Evolutionary conservation across 2,329 filamentous ascomycete genomes (phyloP).

Genomic region (Xylariomycetidae sp.): DNA sequence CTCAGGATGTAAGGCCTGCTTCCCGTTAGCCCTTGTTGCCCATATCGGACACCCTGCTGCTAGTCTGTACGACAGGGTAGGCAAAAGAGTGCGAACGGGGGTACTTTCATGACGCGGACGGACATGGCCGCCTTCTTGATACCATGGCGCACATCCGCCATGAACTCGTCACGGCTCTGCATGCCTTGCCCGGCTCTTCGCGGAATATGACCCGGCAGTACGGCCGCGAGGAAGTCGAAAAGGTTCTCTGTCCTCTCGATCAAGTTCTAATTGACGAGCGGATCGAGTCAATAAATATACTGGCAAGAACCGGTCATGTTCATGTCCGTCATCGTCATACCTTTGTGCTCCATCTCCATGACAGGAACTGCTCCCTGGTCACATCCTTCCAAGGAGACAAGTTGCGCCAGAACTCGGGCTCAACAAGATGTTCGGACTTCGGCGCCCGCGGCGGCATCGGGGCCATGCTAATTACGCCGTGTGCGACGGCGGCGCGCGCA

Average conservation of each 20-base stretch:
- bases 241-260: constrained; percentile 45
- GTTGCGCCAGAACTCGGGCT: constrained; percentile 16
- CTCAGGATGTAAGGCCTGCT: constrained; percentile 53
- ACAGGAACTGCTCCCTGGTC: constrained; percentile 14
- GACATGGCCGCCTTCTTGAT: constrained; percentile 54
- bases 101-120: constrained; percentile 47
- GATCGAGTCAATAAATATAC: neutral
- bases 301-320: neutral
- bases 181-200: constrained; percentile 24
- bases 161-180: constrained; percentile 47
- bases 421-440: neutral
- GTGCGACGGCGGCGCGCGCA: neutral
- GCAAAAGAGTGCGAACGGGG: neutral
- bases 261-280: constrained; percentile 37
- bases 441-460: neutral
- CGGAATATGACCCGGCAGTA: constrained; percentile 47
- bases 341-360: constrained; percentile 18
- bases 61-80: neutral
- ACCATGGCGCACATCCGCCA: constrained; percentile 48
- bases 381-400: constrained; percentile 13
- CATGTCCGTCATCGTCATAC: constrained; percentile 6
- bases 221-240: constrained; percentile 41
- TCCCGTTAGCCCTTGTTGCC: neutral
- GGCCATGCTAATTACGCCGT: neutral
- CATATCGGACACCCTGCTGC: neutral